Evolutionary conservation across 2,329 filamentous ascomycete species (phyloP), one percentile per base, ranked within the genome.

Genomic region (Penicillium sp.): DNA sequence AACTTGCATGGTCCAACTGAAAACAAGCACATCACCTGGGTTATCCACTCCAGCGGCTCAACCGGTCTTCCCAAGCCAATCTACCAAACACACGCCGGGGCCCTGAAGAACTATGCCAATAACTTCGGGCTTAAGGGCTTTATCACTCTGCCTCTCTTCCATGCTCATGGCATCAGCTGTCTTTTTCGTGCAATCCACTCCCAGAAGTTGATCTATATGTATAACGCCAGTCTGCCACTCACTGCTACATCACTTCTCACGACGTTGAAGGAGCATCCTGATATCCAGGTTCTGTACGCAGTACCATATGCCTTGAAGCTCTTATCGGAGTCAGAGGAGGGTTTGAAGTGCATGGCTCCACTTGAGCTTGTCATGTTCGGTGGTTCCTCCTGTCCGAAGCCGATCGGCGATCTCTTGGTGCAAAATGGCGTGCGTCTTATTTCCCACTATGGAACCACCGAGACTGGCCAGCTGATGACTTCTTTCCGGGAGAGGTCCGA

Each of bases 231-330:
- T 1, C 65, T 87, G 3, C 85, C 86, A 0, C 68, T 87, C 3
- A 85, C 85, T 0, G 74, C 73, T 2, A 72, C 76, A n/a, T 74
- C 79, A 16, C 70, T 86, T 1, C 69, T 82, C 1, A 66, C 72
- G 5, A 78, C 78, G 11, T 76, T 85, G 62, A 61, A 70, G 8
- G 68, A 67, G 8, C 67, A 78, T 55, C 42, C 43, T 2, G 60
- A 77, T 19, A 77, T 80, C 0, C 79, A 87, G 52, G 80, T 83
- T 21, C 81, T 89, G 31, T 81, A 87, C 55, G 81, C 78, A 3
- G 87, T 89, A 0, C 87, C 87, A 0, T 89, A 88, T 61, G 81
- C 84, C 0, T 69, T 90, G 19, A 88, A 89, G 64, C 72, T 90
- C 0, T 75, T 89, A 1, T 81, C 81, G 0, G 87, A 89, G 65